Evolutionary conservation across 169 alveolate genomes (phyloP).

Genomic region (Plasmodium chabaudi): DNA sequence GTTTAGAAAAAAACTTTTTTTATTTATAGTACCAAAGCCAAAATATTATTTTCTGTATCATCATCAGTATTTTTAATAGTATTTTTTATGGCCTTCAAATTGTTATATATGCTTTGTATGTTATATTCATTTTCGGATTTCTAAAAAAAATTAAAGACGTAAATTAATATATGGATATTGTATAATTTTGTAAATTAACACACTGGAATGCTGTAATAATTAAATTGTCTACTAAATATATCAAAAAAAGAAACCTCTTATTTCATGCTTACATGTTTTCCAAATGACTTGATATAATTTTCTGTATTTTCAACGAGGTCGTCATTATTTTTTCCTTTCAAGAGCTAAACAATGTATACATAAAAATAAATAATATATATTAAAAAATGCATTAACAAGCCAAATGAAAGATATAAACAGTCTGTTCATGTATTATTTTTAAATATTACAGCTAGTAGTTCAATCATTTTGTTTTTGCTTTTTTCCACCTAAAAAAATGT

Average conservation of each 20-base stretch:
- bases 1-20: no score
- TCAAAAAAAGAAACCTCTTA: neutral
- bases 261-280: conserved; percentile 44
- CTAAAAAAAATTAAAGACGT: conserved; percentile 10
- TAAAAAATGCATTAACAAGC: neutral
- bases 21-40: conserved; percentile 22
- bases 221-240: neutral
- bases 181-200: neutral
- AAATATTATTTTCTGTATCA: conserved; percentile 52
- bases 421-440: neutral
- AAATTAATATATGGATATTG: neutral
- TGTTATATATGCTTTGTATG: conserved; percentile 23
- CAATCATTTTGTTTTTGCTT: conserved; percentile 66
- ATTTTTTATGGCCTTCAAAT: conserved; percentile 45
- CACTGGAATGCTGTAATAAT: neutral
- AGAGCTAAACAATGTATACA: conserved; percentile 1
- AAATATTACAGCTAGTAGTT: conserved; percentile 53
- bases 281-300: conserved; percentile 38
- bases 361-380: neutral
- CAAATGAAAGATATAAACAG: neutral
- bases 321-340: conserved; percentile 64
- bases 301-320: conserved; percentile 59
- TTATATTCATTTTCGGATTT: conserved; percentile 35
- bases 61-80: conserved; percentile 55
- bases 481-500: conserved; percentile 31